phyloP scores from a whole-genome alignment of 192 early-diverging fungal genomes.

The Fimicolochytrium jonesii region DNA sequence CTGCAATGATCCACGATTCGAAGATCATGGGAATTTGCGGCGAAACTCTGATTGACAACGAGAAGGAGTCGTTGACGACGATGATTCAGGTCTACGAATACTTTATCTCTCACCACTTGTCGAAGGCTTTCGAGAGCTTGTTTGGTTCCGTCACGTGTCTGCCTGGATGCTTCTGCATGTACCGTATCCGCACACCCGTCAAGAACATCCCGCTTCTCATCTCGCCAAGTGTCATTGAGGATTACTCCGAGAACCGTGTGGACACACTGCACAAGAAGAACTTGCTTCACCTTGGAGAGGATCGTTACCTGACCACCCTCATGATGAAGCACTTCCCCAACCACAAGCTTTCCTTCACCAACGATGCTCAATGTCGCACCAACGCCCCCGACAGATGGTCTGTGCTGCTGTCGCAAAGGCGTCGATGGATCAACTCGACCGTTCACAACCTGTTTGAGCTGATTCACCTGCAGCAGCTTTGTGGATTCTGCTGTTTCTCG shows the following conservation, averaged over 20 bases:
- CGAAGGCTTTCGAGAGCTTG: constrained; percentile 97
- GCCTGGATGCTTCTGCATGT: constrained; percentile 98
- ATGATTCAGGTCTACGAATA: constrained; percentile 98
- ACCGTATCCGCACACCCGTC: constrained; percentile 86
- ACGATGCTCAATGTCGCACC: constrained; percentile 90
- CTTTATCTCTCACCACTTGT: constrained; percentile 98
- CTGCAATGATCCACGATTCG: constrained; percentile 57
- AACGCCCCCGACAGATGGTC: constrained; percentile 90
- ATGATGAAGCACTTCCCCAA: constrained; percentile 96
- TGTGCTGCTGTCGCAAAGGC: constrained; percentile 93
- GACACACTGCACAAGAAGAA: constrained; percentile 99
- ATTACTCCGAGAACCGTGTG: constrained; percentile 90
- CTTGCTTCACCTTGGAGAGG: constrained; percentile 95
- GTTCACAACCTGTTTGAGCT: constrained; percentile 98
- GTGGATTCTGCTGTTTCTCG: constrained; percentile 98
- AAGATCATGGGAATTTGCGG: constrained; percentile 78
- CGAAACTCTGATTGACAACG: constrained; percentile 87
- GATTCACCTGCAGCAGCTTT: constrained; percentile 86
- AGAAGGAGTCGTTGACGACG: constrained; percentile 68
- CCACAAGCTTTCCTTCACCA: constrained; percentile 89
- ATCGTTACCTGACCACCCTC: constrained; percentile 83
- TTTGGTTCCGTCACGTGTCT: constrained; percentile 99
- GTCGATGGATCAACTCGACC: constrained; percentile 99
- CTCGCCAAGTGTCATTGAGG: constrained; percentile 80
- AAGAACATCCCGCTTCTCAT: constrained; percentile 89